Conservation (phyloP, 2,329 filamentous ascomycete species). For the Ramularia collo-cygni region DNA sequence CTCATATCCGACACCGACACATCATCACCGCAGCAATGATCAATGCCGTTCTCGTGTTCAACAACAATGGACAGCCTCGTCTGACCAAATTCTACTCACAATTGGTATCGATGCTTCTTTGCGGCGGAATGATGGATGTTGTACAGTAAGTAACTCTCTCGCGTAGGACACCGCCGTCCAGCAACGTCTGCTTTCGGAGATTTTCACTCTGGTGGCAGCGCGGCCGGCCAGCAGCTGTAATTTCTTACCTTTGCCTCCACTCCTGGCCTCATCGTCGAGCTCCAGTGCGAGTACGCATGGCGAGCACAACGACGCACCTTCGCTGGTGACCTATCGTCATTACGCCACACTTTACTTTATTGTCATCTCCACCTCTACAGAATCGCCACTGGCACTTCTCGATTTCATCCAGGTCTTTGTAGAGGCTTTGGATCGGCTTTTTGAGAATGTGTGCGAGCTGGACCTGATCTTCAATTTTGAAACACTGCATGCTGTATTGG, state of each 20-base stretch:
- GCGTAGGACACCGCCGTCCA: constrained; percentile 89
- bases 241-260: constrained; percentile 64
- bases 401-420: constrained; percentile 98
- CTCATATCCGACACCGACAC: too few species aligned
- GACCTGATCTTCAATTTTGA: constrained; percentile 99
- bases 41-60: constrained; percentile 97
- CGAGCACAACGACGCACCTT: constrained; percentile 79
- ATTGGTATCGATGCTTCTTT: constrained; percentile 53
- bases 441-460: constrained; percentile 97
- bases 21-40: constrained; percentile 58
- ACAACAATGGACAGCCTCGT: constrained; percentile 92
- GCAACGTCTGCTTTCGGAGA: constrained; percentile 92
- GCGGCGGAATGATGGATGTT: too few species aligned
- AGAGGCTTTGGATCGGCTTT: constrained; percentile 86
- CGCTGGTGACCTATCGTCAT: constrained; percentile 93
- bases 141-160: too few species aligned
- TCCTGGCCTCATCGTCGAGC: constrained; percentile 21
- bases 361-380: constrained; percentile 90
- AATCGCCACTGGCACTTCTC: constrained; percentile 89
- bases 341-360: constrained; percentile 99
- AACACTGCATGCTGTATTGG: constrained; percentile 81
- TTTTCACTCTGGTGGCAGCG: constrained; percentile 91
- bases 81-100: constrained; percentile 99
- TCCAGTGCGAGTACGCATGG: constrained; percentile 38
- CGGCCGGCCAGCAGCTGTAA: constrained; percentile 91